A percentile compares a stretch with the other conserved stretches of the same genome.
These are phyloP conservation scores for Nicotiana attenuata DNA, from an alignment of 257 asterid species.

Conservation along the genomic window DNA sequence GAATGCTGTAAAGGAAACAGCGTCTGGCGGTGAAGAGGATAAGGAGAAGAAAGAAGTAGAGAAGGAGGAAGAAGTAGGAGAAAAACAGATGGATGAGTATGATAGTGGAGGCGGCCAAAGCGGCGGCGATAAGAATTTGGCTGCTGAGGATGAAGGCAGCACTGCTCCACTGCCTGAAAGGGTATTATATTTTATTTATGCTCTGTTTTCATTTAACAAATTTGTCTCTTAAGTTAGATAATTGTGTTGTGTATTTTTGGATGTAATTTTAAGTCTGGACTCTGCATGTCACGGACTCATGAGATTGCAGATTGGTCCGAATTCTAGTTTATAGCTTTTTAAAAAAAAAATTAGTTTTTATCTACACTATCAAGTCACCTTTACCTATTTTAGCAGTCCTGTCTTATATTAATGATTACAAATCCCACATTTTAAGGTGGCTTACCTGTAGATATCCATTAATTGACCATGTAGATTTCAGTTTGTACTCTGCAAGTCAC, in stretches of 20 bases:
- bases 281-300: not conserved
- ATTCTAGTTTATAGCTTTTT: not conserved
- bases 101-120: constrained; percentile 30
- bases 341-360: no score
- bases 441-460: no score
- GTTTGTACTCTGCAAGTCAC: not conserved
- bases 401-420: no score
- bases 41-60: constrained; percentile 10
- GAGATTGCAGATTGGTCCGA: not conserved
- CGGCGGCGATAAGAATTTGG: constrained; percentile 63
- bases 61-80: constrained; percentile 24
- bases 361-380: no score
- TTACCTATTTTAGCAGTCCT: no score
- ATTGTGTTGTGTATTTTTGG: not conserved
- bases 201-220: not conserved
- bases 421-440: no score
- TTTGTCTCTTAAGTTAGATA: not conserved
- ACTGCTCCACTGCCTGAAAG: constrained; percentile 81
- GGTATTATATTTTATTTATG: constrained; percentile 29
- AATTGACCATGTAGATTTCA: not conserved
- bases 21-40: not conserved
- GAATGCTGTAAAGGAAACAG: constrained; percentile 26
- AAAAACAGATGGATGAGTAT: constrained; percentile 31
- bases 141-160: constrained; percentile 65
- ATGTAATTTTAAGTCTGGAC: not conserved